Conservation (phyloP, 106 monocot species). For the Dendrobium catenatum region DNA sequence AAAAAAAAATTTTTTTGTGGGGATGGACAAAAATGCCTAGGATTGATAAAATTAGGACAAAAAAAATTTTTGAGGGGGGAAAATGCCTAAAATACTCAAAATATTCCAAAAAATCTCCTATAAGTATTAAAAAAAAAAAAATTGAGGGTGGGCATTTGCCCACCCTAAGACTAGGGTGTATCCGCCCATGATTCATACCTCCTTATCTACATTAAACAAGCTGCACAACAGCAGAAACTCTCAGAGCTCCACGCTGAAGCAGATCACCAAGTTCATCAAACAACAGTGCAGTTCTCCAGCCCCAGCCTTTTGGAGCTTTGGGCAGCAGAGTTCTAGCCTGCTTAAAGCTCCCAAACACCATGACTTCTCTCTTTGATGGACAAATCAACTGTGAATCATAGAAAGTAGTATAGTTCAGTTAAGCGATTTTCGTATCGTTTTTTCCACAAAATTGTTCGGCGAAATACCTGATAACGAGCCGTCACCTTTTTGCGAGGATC, state of each 20-base stretch:
- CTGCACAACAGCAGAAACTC: constrained; percentile 82
- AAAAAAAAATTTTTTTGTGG: too few species aligned
- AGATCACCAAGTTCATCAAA: constrained; percentile 96
- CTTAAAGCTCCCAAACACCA: constrained; percentile 94
- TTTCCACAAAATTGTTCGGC: neutral
- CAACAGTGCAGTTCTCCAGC: constrained; percentile 90
- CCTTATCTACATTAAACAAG: constrained; percentile 45
- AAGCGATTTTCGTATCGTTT: neutral
- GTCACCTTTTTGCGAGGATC: constrained; percentile 96
- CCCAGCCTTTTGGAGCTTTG: constrained; percentile 99
- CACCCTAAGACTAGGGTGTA: too few species aligned
- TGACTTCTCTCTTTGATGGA: constrained; percentile 93
- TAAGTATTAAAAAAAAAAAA: too few species aligned
- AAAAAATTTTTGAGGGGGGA: too few species aligned
- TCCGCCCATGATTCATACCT: too few species aligned
- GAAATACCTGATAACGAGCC: constrained; percentile 92
- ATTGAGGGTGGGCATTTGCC: too few species aligned
- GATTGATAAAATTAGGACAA: too few species aligned
- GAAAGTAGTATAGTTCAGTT: neutral
- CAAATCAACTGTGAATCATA: constrained; percentile 64
- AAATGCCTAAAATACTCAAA: too few species aligned
- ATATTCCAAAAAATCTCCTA: too few species aligned
- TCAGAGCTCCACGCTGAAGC: constrained; percentile 74
- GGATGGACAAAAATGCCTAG: too few species aligned
- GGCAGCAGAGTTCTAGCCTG: constrained; percentile 84